Base-by-base conservation (phyloP, 164 flowering plant genomes). In the Vitis rupestris region DNA sequence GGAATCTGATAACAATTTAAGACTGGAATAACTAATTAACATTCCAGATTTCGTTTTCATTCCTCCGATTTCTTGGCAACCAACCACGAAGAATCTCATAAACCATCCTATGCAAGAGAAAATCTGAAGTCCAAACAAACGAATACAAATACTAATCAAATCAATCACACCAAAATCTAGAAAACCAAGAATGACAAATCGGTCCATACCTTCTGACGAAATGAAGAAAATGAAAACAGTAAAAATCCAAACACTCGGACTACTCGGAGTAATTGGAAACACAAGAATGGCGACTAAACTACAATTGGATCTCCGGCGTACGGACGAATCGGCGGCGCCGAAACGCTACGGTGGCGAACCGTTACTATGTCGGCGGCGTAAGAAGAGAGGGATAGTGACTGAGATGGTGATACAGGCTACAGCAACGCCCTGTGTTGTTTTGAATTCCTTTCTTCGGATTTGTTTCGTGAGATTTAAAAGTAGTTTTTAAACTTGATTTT, bases 361-460 rank as follows among this genome's bases (percentile, higher is more conserved):
- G 79, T 67, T 79, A 59, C 74, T 61, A 68, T 29, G 76, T 75
- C 83, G 84, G 80, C 79, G 80, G 71, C 9, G 14, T 4, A 4
- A 15, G 29, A 15, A 10, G 13, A 67, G 65, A 52, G 68, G 61
- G 71, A 66, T 69, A 51, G 61, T 48, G 48, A 60, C 6, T 16
- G 58, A 56, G 15, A 51, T 63, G 49, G 57, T 50, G 61, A 69
- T 13, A 16, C 37, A 48, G 53, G 9, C 68, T 48, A 51, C n/a
- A 17, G 66, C 44, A n/a, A 14, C 29, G 6, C 47, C 61, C 8
- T 56, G 60, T 61, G 55, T 52, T 61, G 66, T 59, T 72, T 72
- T 57, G 10, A 8, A 64, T 66, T 48, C 23, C 19, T 50, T 65
- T 0, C 58, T 58, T 31, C 12, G 5, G 52, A 12, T 51, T 29